Base-by-base conservation (phyloP, 2,329 filamentous ascomycete genomes). In the Thielaviopsis ethacetica region DNA sequence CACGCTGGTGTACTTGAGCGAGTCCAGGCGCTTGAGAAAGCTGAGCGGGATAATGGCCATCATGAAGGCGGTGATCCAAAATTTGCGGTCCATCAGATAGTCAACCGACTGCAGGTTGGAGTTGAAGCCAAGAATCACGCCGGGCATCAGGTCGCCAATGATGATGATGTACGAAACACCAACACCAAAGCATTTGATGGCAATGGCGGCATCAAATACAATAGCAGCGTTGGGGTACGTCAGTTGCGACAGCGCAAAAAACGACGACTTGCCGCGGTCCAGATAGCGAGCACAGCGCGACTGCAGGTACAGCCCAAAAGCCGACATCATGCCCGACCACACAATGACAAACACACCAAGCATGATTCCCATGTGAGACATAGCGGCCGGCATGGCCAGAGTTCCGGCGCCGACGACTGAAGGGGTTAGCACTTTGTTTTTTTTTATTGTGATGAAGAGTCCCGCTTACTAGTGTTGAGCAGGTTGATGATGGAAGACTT, bases 61-160 rank as follows among this genome's bases (percentile, higher is more conserved):
- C 90, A 98, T 95, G 68, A 98, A 98, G 1, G 84, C 91, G 1
- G 93, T 97, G 62, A 98, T 87, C 93, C 93, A 98, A 69, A 98
- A 98, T 68, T 93, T 86, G 56, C 93, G 82, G 68, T 97, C 90
- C 51, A 91, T 78, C 63, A 97, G 73, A 67, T 91, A 97, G 1
- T 82, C 79, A 52, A 85, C 67, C 27, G 66, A 73, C 2, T 80
- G 76, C 19, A 77, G 80, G 21, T 80, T 79, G 54, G 80, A 77
- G 62, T 82, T 81, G 70, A 98, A 91, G 4, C 91, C 93, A 62
- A 82, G 74, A 24, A 93, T 83, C 10, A 98, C 93, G 47, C 90
- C 91, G 0, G 93, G 93, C 93, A 98, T 98, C 63, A 98, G 75
- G 69, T 98, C 93, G 56, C 93, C 93, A 65, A 98, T 97, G 67